Evolutionary conservation across 768 basidiomycete species (phyloP).

Genomic region (Trametes coccinea): DNA sequence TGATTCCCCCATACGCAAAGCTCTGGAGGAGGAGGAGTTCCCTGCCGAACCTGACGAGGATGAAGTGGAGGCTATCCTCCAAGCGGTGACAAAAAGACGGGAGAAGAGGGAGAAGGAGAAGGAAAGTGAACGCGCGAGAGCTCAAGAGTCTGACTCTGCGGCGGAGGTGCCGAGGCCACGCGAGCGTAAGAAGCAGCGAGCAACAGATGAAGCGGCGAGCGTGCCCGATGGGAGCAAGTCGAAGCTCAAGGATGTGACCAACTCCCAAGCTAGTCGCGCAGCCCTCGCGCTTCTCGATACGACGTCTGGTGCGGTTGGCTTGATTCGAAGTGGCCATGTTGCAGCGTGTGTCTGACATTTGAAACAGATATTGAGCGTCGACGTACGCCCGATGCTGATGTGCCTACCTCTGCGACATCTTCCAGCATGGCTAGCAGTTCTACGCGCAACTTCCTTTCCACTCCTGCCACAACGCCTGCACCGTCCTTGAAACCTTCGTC

Average conservation of each 20-base stretch:
- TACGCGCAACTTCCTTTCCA: slow-evolving; percentile 43
- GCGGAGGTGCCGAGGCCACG: slow-evolving; percentile 33
- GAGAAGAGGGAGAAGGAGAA: slow-evolving; percentile 49
- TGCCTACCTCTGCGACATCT: slow-evolving; percentile 35
- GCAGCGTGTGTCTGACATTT: slow-evolving; percentile 19
- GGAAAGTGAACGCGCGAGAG: slow-evolving; percentile 31
- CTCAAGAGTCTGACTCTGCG: slow-evolving; percentile 26
- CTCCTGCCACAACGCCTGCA: slow-evolving; percentile 45
- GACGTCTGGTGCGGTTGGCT: slow-evolving; percentile 35
- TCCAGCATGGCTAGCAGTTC: slow-evolving; percentile 34
- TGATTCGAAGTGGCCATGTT: neutral
- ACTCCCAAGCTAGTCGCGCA: slow-evolving; percentile 46
- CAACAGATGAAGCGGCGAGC: slow-evolving; percentile 36
- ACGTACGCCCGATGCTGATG: slow-evolving; percentile 38
- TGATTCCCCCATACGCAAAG: slow-evolving; percentile 59
- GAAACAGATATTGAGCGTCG: slow-evolving; percentile 39
- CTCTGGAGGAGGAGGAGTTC: slow-evolving; percentile 58
- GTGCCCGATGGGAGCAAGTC: slow-evolving; percentile 42
- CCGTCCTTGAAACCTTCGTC: slow-evolving; percentile 33
- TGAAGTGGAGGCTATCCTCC: slow-evolving; percentile 39
- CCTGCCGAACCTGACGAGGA: slow-evolving; percentile 36
- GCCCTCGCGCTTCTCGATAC: slow-evolving; percentile 40
- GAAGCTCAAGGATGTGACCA: slow-evolving; percentile 67
- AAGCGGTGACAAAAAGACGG: slow-evolving; percentile 46
- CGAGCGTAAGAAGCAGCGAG: slow-evolving; percentile 42